These are phyloP conservation scores for Cerioporus squamosus DNA, from an alignment of 1,284 basidiomycete species.

Conservation along the genomic window DNA sequence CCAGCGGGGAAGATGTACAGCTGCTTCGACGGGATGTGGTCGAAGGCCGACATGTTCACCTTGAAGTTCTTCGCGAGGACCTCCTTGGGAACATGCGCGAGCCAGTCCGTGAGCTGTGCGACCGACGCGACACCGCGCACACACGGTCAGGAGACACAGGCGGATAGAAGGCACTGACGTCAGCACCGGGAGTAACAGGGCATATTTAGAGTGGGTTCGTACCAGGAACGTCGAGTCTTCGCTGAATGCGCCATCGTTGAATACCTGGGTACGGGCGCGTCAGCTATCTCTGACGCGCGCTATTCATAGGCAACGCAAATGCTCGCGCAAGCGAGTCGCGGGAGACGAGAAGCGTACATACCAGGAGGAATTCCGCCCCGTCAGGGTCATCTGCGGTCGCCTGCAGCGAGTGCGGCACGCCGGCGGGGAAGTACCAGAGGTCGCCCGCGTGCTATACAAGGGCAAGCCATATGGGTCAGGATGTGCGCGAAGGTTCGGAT, in stretches of 20 bases:
- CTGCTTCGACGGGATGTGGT: slow-evolving; percentile 37
- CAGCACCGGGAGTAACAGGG: neutral
- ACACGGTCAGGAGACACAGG: neutral
- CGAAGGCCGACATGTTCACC: slow-evolving; percentile 37
- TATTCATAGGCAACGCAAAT: neutral
- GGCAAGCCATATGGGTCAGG: neutral
- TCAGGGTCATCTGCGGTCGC: slow-evolving; percentile 58
- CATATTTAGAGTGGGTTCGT: slow-evolving; percentile 14
- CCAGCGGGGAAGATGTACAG: slow-evolving; percentile 42
- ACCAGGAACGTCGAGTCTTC: slow-evolving; percentile 48
- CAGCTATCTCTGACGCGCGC: neutral
- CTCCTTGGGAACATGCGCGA: slow-evolving; percentile 46
- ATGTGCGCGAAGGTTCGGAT: slow-evolving; percentile 1
- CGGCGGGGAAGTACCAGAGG: slow-evolving; percentile 71
- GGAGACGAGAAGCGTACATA: slow-evolving; percentile 35
- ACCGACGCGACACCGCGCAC: neutral
- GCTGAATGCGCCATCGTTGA: slow-evolving; percentile 44
- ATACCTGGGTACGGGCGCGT: slow-evolving; percentile 31
- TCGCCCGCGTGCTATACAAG: slow-evolving; percentile 37
- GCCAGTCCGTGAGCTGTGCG: slow-evolving; percentile 37
- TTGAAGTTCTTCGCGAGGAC: slow-evolving; percentile 49
- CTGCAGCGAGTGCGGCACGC: slow-evolving; percentile 55
- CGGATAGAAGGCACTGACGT: neutral
- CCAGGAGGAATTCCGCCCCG: slow-evolving; percentile 75
- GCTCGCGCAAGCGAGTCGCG: neutral